Evolutionary conservation across 1,284 basidiomycete species (phyloP).

Genomic region (Blastosporella zonata): DNA sequence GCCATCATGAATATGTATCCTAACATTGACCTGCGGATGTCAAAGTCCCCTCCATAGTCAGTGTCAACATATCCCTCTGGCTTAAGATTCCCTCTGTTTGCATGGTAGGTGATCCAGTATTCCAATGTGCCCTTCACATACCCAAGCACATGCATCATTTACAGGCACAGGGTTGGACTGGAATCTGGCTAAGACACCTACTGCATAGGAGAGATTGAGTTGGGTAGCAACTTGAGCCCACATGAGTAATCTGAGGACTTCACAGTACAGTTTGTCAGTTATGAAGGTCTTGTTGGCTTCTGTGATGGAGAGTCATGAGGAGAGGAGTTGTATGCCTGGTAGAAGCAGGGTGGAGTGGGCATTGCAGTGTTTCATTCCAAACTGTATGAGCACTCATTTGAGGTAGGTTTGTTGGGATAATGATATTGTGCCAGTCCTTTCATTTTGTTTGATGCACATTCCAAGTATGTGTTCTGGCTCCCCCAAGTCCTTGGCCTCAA

Average conservation of each 20-base stretch:
- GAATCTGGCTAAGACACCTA: slow-evolving; percentile 27
- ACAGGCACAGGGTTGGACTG: slow-evolving; percentile 24
- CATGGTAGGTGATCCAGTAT: slow-evolving; percentile 25
- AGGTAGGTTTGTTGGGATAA: slow-evolving; percentile 25
- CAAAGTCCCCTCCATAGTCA: slow-evolving; percentile 29
- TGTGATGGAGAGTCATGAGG: neutral
- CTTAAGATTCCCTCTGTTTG: slow-evolving; percentile 15
- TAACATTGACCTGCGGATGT: slow-evolving; percentile 26
- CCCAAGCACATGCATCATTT: slow-evolving; percentile 25
- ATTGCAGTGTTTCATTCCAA: slow-evolving; percentile 21
- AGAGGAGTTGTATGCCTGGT: slow-evolving; percentile 17
- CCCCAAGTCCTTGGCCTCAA: slow-evolving; percentile 13
- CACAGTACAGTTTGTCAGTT: slow-evolving; percentile 25
- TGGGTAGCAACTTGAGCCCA: slow-evolving; percentile 28
- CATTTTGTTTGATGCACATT: slow-evolving; percentile 19
- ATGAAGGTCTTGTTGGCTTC: slow-evolving; percentile 22
- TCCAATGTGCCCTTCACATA: slow-evolving; percentile 31
- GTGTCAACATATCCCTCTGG: slow-evolving; percentile 35
- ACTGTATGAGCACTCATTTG: slow-evolving; percentile 17
- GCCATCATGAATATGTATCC: slow-evolving; percentile 31
- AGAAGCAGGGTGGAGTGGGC: slow-evolving; percentile 8
- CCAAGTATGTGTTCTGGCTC: slow-evolving; percentile 18
- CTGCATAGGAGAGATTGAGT: slow-evolving; percentile 30
- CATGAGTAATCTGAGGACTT: slow-evolving; percentile 27
- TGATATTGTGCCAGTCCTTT: slow-evolving; percentile 12